phyloP scores from a whole-genome alignment of 495 filamentous ascomycete genomes.

The Friedmanniomyces endolithicus region DNA sequence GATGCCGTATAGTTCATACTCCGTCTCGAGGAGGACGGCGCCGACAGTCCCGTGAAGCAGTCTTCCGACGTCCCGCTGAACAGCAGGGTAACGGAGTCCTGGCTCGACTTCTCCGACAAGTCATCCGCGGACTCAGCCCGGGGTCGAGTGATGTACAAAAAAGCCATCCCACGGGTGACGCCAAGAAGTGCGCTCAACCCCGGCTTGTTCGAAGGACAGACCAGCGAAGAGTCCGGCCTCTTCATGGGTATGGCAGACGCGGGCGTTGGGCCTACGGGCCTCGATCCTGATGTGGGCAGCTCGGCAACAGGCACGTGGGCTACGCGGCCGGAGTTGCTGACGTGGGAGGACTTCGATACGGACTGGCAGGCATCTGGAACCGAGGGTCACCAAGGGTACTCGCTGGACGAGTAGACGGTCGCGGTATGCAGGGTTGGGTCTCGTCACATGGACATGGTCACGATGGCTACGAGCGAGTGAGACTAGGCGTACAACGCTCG shows the following conservation, averaged over 20 bases:
- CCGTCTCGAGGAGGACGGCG: slow-evolving; percentile 8
- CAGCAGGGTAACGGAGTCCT: slow-evolving; percentile 1
- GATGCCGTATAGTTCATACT: slow-evolving; percentile 1
- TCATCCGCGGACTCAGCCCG: slow-evolving; percentile 1
- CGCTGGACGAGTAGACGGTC: too few relatives aligned
- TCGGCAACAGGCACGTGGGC: neutral
- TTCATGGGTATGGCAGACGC: slow-evolving; percentile 2
- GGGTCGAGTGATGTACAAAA: slow-evolving; percentile 3
- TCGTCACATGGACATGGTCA: neutral
- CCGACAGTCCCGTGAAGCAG: neutral
- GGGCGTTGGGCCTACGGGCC: neutral
- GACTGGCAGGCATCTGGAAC: neutral
- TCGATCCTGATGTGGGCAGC: neutral
- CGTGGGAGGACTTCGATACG: neutral
- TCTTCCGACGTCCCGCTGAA: slow-evolving; percentile 8
- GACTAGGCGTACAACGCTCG: neutral
- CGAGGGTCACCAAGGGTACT: too few relatives aligned
- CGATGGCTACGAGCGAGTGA: neutral
- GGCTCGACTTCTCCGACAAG: slow-evolving; percentile 15
- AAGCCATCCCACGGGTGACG: neutral
- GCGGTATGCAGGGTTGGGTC: neutral
- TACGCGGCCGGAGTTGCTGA: neutral
- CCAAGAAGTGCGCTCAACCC: slow-evolving; percentile 2
- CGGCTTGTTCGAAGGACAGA: slow-evolving; percentile 6
- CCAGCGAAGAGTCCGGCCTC: neutral